Evolutionary conservation across 805 yeast genomes (phyloP).

Genomic region (Ogataea salicorniae): DNA sequence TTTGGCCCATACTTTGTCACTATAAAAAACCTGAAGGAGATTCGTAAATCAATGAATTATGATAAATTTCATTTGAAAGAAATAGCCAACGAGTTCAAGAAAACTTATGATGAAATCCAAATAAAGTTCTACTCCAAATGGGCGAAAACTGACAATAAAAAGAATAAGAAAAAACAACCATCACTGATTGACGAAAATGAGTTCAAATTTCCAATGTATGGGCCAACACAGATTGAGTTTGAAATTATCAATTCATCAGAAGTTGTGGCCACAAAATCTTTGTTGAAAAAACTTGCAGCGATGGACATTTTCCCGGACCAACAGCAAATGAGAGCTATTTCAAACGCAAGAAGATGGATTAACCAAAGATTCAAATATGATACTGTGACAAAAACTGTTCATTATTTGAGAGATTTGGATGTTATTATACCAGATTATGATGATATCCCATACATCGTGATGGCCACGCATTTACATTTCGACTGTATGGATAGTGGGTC

Average conservation of each 20-base stretch:
- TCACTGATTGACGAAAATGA: constrained; percentile 9
- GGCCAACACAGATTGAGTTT: constrained; percentile 29
- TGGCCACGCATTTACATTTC: constrained; percentile 26
- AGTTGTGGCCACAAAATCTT: constrained; percentile 26
- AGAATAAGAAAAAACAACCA: background rate
- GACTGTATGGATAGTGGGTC: constrained; percentile 15
- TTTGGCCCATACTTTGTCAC: constrained; percentile 20
- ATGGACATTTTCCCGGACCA: constrained; percentile 23
- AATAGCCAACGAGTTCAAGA: constrained; percentile 16
- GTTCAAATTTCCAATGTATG: constrained; percentile 26
- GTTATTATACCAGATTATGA: constrained; percentile 27
- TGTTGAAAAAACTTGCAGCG: constrained; percentile 19
- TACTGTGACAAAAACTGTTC: constrained; percentile 15
- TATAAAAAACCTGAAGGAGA: constrained; percentile 14
- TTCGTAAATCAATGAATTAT: constrained; percentile 9
- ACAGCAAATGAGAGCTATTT: constrained; percentile 27
- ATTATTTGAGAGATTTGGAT: constrained; percentile 24
- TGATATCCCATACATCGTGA: constrained; percentile 26
- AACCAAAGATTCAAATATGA: constrained; percentile 27
- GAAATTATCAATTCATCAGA: constrained; percentile 24
- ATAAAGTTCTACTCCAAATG: constrained; percentile 21
- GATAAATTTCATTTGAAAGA: constrained; percentile 6
- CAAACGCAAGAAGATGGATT: constrained; percentile 30
- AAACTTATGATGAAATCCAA: constrained; percentile 20
- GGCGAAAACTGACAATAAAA: constrained; percentile 12